Evolutionary conservation across 495 filamentous ascomycete species (phyloP).

Genomic region (Penicillium canescens): DNA sequence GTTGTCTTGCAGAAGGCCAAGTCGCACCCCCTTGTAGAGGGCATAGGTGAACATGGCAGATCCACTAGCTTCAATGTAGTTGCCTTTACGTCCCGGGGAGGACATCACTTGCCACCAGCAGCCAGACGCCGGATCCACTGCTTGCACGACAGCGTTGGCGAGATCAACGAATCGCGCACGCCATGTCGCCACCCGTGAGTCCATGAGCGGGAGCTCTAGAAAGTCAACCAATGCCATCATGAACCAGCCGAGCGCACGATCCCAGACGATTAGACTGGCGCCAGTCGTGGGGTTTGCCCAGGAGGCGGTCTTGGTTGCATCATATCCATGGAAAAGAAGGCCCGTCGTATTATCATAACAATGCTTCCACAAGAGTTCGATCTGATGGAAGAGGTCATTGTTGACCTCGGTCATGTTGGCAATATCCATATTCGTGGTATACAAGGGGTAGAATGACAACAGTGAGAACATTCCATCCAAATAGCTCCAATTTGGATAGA

Average conservation of each 20-base stretch:
- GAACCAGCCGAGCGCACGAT: slow-evolving; percentile 61
- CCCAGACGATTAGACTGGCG: slow-evolving; percentile 56
- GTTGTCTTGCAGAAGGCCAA: slow-evolving; percentile 34
- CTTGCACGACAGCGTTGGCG: slow-evolving; percentile 39
- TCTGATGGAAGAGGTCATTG: slow-evolving; percentile 53
- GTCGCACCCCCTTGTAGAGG: slow-evolving; percentile 51
- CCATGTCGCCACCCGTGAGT: slow-evolving; percentile 6
- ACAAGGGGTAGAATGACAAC: slow-evolving; percentile 50
- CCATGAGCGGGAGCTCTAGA: slow-evolving; percentile 43
- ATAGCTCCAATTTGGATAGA: slow-evolving; percentile 59
- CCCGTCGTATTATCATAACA: slow-evolving; percentile 45
- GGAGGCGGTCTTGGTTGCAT: slow-evolving; percentile 49
- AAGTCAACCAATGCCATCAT: slow-evolving; percentile 57
- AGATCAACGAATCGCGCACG: slow-evolving; percentile 38
- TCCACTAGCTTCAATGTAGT: slow-evolving; percentile 62
- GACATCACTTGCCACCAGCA: slow-evolving; percentile 66
- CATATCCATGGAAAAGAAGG: slow-evolving; percentile 60
- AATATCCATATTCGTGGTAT: slow-evolving; percentile 41
- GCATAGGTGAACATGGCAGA: slow-evolving; percentile 62
- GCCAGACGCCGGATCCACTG: slow-evolving; percentile 45
- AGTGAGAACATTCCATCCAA: slow-evolving; percentile 58
- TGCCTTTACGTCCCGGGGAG: slow-evolving; percentile 44
- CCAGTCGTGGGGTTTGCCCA: slow-evolving; percentile 60
- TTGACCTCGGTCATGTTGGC: slow-evolving; percentile 35
- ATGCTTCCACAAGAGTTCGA: slow-evolving; percentile 52